These are phyloP conservation scores for Pythium rishiriense DNA, from an alignment of 352 stramenopile genomes.

Conservation along the genomic window DNA sequence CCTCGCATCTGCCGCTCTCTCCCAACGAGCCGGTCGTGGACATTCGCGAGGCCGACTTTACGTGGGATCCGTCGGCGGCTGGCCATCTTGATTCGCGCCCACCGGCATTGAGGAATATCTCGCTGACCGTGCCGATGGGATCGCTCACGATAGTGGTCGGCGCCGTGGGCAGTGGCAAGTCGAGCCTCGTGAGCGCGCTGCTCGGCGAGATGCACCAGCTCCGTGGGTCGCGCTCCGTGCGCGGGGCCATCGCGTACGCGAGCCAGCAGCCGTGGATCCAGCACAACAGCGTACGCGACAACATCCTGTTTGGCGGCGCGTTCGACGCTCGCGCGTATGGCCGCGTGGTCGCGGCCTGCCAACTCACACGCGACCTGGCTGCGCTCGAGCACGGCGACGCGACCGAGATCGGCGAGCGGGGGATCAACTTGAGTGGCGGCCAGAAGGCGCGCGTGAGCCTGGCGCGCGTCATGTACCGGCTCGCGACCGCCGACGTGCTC, in stretches of 20 bases:
- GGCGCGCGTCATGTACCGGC: constrained; percentile 30
- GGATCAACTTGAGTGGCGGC: no score
- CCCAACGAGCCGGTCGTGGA: constrained; percentile 22
- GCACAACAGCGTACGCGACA: constrained; percentile 32
- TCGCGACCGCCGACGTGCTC: constrained; percentile 31
- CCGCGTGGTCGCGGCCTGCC: constrained; percentile 43
- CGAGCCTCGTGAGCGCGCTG: constrained; percentile 43
- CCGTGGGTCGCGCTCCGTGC: constrained; percentile 10
- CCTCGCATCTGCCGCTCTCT: neutral
- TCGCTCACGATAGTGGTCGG: constrained; percentile 55
- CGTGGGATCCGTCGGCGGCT: no score
- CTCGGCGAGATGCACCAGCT: constrained; percentile 41
- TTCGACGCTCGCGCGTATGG: constrained; percentile 29
- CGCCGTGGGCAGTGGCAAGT: constrained; percentile 54
- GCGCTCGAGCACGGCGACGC: constrained; percentile 66
- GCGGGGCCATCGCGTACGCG: constrained; percentile 27
- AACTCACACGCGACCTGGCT: constrained; percentile 59
- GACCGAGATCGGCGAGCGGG: constrained; percentile 61
- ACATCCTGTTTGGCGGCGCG: constrained; percentile 30
- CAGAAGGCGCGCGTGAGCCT: constrained; percentile 31
- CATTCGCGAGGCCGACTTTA: constrained; percentile 36
- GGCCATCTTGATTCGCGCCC: no score
- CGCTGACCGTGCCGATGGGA: constrained; percentile 55
- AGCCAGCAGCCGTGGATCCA: no score
- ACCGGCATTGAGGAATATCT: constrained; percentile 26